Percentiles rank a stretch among this genome's conserved stretches.
Conservation (phyloP, 2,329 filamentous ascomycete genomes). For the Ceratocystis variospora region DNA sequence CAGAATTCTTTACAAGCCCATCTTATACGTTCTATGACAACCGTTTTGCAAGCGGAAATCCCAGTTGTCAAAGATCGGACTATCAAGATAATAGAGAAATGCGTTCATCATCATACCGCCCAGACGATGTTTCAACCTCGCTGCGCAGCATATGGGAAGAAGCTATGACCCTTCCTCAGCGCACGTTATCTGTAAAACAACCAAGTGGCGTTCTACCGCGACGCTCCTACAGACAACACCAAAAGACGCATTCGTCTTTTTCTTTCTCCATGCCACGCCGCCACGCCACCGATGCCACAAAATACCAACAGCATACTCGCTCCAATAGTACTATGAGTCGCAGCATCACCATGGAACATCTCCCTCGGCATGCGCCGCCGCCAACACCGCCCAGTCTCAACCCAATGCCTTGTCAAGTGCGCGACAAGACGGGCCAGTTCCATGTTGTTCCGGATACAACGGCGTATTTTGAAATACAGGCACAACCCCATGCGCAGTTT, state of each 20-base stretch:
- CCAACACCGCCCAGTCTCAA: conserved; percentile 8
- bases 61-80: not conserved
- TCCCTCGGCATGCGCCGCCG: not conserved
- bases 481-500: not conserved
- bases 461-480: conserved; percentile 14
- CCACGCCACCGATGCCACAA: not conserved
- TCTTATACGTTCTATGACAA: not conserved
- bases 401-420: conserved; percentile 12
- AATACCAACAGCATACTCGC: conserved; percentile 1
- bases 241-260: conserved; percentile 1
- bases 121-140: conserved; percentile 9
- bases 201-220: not conserved
- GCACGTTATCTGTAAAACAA: conserved; percentile 9
- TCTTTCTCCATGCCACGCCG: conserved; percentile 6
- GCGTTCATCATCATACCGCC: conserved; percentile 9
- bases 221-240: not conserved
- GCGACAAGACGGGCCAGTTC: conserved; percentile 14
- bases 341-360: conserved; percentile 11
- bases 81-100: conserved; percentile 6
- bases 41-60: not conserved
- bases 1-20: not conserved
- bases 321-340: conserved; percentile 11
- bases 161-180: conserved; percentile 8
- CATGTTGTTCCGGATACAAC: conserved; percentile 15
- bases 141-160: conserved; percentile 15